Evolutionary conservation across 1,284 basidiomycete genomes (phyloP).

Genomic region (Tilletia setariae): DNA sequence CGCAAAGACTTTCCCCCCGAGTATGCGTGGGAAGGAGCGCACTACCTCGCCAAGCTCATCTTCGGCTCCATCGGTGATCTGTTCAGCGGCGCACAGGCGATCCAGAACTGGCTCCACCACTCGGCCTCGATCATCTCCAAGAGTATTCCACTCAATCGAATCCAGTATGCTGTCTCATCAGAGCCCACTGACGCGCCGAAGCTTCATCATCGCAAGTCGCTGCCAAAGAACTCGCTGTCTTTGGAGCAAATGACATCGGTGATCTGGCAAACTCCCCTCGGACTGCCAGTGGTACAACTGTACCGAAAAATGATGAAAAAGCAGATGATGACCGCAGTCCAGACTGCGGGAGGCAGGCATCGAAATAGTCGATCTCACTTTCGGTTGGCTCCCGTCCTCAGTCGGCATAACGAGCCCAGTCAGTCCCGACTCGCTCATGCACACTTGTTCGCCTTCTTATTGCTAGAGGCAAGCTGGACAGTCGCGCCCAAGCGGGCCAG

Average conservation of each 20-base stretch:
- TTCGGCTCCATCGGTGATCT: slow-evolving; percentile 73
- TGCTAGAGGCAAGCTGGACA: too few species aligned
- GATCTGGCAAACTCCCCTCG: slow-evolving; percentile 92
- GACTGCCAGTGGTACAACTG: slow-evolving; percentile 91
- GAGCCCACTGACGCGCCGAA: slow-evolving; percentile 23
- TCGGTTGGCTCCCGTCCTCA: too few species aligned
- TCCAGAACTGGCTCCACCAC: slow-evolving; percentile 85
- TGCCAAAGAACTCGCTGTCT: not conserved
- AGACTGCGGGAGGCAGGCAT: too few species aligned
- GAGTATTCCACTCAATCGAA: slow-evolving; percentile 74
- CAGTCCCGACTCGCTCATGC: too few species aligned
- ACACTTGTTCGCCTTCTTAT: too few species aligned
- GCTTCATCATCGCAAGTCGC: slow-evolving; percentile 18
- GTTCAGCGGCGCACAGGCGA: slow-evolving; percentile 83
- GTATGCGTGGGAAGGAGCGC: slow-evolving; percentile 70
- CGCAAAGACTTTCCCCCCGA: slow-evolving; percentile 72
- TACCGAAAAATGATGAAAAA: slow-evolving; percentile 81
- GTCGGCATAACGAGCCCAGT: too few species aligned
- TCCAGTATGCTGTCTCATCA: slow-evolving; percentile 60
- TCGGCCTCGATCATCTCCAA: slow-evolving; percentile 82
- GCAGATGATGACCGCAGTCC: slow-evolving; percentile 71
- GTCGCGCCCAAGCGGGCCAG: too few species aligned
- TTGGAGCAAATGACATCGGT: slow-evolving; percentile 89
- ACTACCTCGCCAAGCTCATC: slow-evolving; percentile 64
- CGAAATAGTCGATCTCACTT: too few species aligned